Percentiles rank a stretch among this genome's conserved stretches.
Conservation (phyloP, 139 green algal species). For the Coccomyxa sp. region DNA sequence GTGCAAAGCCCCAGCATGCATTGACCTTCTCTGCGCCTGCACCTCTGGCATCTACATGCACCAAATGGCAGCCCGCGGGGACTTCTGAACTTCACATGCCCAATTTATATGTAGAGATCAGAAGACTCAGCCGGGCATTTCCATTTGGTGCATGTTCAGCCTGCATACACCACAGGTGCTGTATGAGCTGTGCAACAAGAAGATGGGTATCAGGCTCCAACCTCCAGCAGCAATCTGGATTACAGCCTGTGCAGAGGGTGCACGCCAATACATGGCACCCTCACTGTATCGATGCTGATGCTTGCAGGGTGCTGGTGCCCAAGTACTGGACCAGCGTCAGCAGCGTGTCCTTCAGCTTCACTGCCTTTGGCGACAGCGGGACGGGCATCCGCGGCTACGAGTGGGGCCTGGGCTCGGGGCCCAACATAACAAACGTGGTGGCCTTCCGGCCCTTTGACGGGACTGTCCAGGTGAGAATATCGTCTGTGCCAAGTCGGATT, state of each 20-base stretch:
- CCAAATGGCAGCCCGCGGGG: neutral
- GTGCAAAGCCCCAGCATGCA: neutral
- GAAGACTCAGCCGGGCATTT: neutral
- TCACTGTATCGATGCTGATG: slow-evolving; percentile 4
- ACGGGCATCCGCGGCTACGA: slow-evolving; percentile 27
- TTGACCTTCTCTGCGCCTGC: no score
- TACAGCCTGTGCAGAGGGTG: neutral
- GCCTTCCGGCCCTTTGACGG: slow-evolving; percentile 13
- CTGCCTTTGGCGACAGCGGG: slow-evolving; percentile 20
- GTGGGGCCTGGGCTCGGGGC: slow-evolving; percentile 44
- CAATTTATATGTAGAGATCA: neutral
- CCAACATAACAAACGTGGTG: slow-evolving; percentile 29
- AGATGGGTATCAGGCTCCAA: neutral
- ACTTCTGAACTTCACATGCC: neutral
- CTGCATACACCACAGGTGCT: neutral
- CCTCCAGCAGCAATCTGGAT: neutral
- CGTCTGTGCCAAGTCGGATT: no score
- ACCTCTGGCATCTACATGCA: no score
- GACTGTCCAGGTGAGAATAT: slow-evolving; percentile 6
- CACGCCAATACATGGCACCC: neutral
- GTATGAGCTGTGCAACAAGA: neutral
- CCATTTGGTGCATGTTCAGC: neutral
- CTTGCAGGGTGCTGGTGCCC: slow-evolving; percentile 24
- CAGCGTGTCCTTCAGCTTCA: slow-evolving; percentile 36
- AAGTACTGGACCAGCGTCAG: slow-evolving; percentile 30